Conservation (phyloP, 2,329 filamentous ascomycete genomes). For the Scytalidium lignicola region DNA sequence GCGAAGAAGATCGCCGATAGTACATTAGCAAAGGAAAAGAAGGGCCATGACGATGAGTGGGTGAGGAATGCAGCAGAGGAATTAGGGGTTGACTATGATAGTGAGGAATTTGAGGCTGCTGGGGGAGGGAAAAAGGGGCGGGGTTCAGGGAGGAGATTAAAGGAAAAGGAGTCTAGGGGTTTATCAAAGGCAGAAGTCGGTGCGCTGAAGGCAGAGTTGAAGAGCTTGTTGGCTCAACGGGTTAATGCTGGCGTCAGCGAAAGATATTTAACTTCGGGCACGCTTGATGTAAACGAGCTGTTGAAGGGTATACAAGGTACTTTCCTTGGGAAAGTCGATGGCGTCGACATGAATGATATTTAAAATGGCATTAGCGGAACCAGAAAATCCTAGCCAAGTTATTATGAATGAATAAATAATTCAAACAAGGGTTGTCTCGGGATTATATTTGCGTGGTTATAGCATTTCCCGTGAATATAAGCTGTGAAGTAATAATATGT, state of each 20-base stretch:
- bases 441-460: too few relatives aligned
- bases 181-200: conserved; percentile 71
- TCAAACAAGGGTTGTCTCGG: too few relatives aligned
- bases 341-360: conserved; percentile 26
- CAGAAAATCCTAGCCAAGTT: too few relatives aligned
- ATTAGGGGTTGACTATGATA: conserved; percentile 89
- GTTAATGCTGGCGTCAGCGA: conserved; percentile 87
- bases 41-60: conserved; percentile 78
- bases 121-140: conserved; percentile 58
- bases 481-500: too few relatives aligned
- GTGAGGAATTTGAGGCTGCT: conserved; percentile 70
- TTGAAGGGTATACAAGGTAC: conserved; percentile 56
- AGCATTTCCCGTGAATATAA: too few relatives aligned
- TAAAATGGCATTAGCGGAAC: not conserved
- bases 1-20: conserved; percentile 87
- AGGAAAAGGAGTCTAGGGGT: conserved; percentile 63
- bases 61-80: conserved; percentile 82
- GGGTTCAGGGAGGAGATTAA: conserved; percentile 67
- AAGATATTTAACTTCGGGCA: conserved; percentile 75
- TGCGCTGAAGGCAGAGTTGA: conserved; percentile 66
- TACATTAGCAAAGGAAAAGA: conserved; percentile 79
- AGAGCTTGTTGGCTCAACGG: conserved; percentile 61
- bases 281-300: conserved; percentile 76
- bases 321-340: conserved; percentile 28
- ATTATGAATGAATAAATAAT: too few relatives aligned